phyloP scores from a whole-genome alignment of 257 asterid genomes.

The Przewalskia tangutica region DNA sequence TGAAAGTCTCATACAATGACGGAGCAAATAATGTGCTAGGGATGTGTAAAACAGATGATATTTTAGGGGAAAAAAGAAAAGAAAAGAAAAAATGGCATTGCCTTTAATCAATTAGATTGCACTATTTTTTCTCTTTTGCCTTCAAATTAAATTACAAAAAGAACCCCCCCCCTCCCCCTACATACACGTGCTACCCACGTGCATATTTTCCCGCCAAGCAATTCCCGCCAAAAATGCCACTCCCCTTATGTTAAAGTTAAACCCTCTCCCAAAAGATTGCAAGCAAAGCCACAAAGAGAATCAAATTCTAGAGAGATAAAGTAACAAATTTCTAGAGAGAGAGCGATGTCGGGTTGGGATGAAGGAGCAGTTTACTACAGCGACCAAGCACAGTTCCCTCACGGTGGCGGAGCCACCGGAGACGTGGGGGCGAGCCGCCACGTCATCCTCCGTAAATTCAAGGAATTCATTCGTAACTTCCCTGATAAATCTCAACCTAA shows the following conservation, averaged over 20 bases:
- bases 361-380: slow-evolving; percentile 87
- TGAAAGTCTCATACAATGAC: too few relatives aligned
- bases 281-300: background rate
- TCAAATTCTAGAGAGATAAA: background rate
- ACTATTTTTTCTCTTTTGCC: too few relatives aligned
- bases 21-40: too few relatives aligned
- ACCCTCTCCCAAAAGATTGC: background rate
- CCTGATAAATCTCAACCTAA: slow-evolving; percentile 72
- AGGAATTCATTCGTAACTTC: slow-evolving; percentile 83
- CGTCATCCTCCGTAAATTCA: slow-evolving; percentile 65
- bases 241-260: background rate
- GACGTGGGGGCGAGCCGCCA: slow-evolving; percentile 56
- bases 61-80: too few relatives aligned
- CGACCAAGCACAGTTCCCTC: slow-evolving; percentile 92
- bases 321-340: too few relatives aligned
- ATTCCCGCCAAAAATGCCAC: slow-evolving; percentile 52
- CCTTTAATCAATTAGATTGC: too few relatives aligned
- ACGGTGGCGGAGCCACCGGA: slow-evolving; percentile 28
- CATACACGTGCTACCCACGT: slow-evolving; percentile 15
- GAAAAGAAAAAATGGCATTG: too few relatives aligned
- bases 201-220: slow-evolving; percentile 52
- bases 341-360: slow-evolving; percentile 84
- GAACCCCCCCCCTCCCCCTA: background rate
- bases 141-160: too few relatives aligned
- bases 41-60: too few relatives aligned